Evolutionary conservation across 306 rosid species (phyloP).

Genomic region (Herpetospermum pedunculosum): DNA sequence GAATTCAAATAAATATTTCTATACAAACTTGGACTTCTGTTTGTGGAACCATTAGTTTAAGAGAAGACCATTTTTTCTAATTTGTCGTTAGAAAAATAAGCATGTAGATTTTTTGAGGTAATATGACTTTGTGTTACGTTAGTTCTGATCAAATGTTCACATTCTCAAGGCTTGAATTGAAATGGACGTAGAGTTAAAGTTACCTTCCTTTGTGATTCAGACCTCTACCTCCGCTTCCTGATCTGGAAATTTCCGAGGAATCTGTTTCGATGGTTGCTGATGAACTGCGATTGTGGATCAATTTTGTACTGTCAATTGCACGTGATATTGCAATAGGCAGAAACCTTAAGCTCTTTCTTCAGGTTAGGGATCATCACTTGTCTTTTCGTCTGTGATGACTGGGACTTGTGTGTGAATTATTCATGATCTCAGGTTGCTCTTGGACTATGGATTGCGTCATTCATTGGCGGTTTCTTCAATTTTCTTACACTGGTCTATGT

Average conservation of each 20-base stretch:
- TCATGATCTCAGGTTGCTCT: slow-evolving; percentile 46
- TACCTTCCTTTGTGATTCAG: slow-evolving; percentile 26
- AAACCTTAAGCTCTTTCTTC: slow-evolving; percentile 53
- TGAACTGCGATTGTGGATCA: slow-evolving; percentile 50
- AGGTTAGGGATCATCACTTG: slow-evolving; percentile 28
- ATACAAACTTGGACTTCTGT: not conserved
- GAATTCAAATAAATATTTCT: not conserved
- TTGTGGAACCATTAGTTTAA: not conserved
- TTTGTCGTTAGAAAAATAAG: not conserved
- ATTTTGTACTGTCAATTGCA: slow-evolving; percentile 48
- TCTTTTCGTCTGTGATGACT: not conserved
- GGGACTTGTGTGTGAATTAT: not conserved
- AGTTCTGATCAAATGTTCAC: not conserved
- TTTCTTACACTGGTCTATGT: slow-evolving; percentile 57
- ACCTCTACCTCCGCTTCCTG: slow-evolving; percentile 95
- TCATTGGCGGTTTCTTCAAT: slow-evolving; percentile 61
- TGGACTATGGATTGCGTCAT: slow-evolving; percentile 48
- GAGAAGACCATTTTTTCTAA: not conserved
- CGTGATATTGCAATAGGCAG: slow-evolving; percentile 67
- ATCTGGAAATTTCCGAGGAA: slow-evolving; percentile 79
- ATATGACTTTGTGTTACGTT: not conserved
- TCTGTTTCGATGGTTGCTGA: slow-evolving; percentile 45
- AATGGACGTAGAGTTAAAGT: slow-evolving; percentile 7
- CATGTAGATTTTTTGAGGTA: not conserved
- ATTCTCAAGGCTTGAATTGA: slow-evolving; percentile 6